phyloP scores from a whole-genome alignment of 768 basidiomycete species.

The Chalciporus pseudorubinellus region DNA sequence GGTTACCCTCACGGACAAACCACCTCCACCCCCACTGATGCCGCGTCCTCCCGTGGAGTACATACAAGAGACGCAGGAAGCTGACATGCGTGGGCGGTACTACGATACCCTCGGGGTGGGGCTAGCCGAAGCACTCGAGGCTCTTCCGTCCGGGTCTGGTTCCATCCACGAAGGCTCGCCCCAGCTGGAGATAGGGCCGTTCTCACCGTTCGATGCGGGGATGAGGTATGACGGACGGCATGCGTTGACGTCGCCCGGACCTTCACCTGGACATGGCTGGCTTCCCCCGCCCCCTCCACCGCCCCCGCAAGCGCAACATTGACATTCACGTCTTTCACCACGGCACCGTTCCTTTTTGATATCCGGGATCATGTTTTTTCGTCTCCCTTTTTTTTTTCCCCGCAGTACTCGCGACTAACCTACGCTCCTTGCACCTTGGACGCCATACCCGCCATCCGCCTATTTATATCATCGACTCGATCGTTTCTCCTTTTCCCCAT shows the following conservation, averaged over 20 bases:
- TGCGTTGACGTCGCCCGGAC: conserved; percentile 3
- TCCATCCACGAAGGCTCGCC: conserved; percentile 4
- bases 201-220: conserved; percentile 47
- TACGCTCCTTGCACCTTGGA: not conserved
- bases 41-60: conserved; percentile 79
- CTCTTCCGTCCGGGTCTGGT: conserved; percentile 21
- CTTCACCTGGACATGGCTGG: conserved; percentile 3
- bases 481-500: too few species aligned
- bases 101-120: conserved; percentile 26
- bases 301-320: conserved; percentile 11
- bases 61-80: conserved; percentile 78
- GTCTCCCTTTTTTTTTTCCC: not conserved
- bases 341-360: not conserved
- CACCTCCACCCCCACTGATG: conserved; percentile 46
- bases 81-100: conserved; percentile 56
- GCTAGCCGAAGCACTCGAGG: conserved; percentile 34
- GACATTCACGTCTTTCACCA: not conserved
- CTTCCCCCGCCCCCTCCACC: conserved; percentile 12
- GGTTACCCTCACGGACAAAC: conserved; percentile 1
- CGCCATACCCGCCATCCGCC: not conserved
- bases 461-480: not conserved
- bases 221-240: conserved; percentile 13
- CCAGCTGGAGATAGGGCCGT: conserved; percentile 41
- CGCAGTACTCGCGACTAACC: not conserved
- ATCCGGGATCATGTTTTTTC: not conserved